Evolutionary conservation across 2,329 filamentous ascomycete genomes (phyloP).

Genomic region (Claviceps arundinis): DNA sequence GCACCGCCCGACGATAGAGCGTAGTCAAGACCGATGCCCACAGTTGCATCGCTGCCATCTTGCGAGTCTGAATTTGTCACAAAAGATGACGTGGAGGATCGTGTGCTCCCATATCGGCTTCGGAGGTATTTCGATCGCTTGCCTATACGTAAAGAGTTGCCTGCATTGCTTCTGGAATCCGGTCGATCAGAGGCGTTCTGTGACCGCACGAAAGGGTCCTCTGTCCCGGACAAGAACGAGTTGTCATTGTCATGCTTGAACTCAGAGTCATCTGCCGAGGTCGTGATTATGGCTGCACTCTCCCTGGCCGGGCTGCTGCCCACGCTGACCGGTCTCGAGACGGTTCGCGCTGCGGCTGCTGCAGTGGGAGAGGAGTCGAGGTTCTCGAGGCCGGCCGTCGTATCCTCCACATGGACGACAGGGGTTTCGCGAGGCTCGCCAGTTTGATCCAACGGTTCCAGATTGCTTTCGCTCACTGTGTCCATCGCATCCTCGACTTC

Average conservation of each 20-base stretch:
- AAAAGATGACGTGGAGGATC: conserved; percentile 48
- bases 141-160: conserved; percentile 28
- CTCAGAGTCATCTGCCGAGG: conserved; percentile 8
- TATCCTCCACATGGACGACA: conserved; percentile 22
- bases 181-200: conserved; percentile 18
- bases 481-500: conserved; percentile 48
- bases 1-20: conserved; percentile 73
- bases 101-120: conserved; percentile 42
- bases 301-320: conserved; percentile 18
- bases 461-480: conserved; percentile 22
- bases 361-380: conserved; percentile 44
- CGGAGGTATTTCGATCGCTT: conserved; percentile 44
- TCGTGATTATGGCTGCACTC: conserved; percentile 3
- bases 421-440: conserved; percentile 11
- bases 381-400: conserved; percentile 37
- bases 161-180: conserved; percentile 31
- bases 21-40: conserved; percentile 58
- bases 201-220: conserved; percentile 17
- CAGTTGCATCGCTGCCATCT: conserved; percentile 60
- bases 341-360: conserved; percentile 38
- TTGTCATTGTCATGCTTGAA: conserved; percentile 15
- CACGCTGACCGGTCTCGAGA: conserved; percentile 38
- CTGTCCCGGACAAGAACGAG: conserved; percentile 17
- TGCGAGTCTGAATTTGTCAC: conserved; percentile 38
- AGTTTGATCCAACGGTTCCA: conserved; percentile 2